Evolutionary conservation across 2,329 filamentous ascomycete species (phyloP), one percentile per base, ranked within the genome.

Genomic region (Tolypocladium pustulatum): DNA sequence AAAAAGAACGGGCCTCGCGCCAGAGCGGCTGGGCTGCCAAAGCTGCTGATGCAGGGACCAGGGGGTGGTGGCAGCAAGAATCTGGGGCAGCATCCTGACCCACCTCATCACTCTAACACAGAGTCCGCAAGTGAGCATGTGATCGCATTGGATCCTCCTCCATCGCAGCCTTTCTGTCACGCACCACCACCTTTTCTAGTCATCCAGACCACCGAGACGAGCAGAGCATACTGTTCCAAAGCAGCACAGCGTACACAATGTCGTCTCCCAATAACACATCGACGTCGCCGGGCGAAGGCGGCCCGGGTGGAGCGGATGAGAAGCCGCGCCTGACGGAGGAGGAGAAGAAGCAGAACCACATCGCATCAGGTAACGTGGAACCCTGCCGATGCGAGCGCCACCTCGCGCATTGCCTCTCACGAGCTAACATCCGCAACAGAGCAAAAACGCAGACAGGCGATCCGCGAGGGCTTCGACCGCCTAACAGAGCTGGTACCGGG

Each of bases 381-480:
- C 20, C 49, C 25, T 15, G 20, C 49, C 49, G 10, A 30, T 52
- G 30, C 13, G 25, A 51, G 27, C 27, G 27, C 17, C 46, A 20
- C 32, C 27, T 32, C 46, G 27, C 30, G 10, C 27, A 6, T 40
- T 15, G 52, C 52, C 25, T 5, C 49, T 32, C 49, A 36, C 9
- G 2, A 15, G 15, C 53, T 43, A 25, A 32, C 20, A 22, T 17
- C 32, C 13, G 12, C 15, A 22, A 51, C 59, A 77, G 74, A 79
- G 67, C 70, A 78, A 64, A 77, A 80, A 63, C 70, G 76, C 41
- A 69, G 77, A 36, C 71, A 77, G 60, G 89, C 88, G 17, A 96
- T 96, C 64, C 82, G 91, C 54, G 85, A 90, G 60, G 90, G 89
- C 59, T 96, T 95, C 70, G 90, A 96, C 71, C 82, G 86, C 38